Base-by-base conservation (phyloP, 305 asterid genomes). In the Petunia hybrid region DNA sequence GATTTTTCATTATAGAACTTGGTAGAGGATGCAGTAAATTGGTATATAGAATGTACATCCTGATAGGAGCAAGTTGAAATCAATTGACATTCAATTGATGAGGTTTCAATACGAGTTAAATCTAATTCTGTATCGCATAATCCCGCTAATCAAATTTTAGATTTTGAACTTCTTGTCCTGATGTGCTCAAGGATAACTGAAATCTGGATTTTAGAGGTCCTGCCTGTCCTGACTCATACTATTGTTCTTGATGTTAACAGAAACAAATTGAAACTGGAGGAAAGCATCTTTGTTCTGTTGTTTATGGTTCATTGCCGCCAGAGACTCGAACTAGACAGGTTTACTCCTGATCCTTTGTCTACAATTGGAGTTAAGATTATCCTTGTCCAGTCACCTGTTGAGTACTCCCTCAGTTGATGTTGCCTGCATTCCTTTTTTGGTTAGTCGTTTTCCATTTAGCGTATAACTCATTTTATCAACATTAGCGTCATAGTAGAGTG, bases 261-360 rank as follows among this genome's bases (percentile, higher is more conserved):
- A 91, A 82, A 85, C 79, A 71, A 87, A 91, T 95, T 76, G 97
- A 95, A 91, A 85, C 31, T 14, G 90, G 82, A 76, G 87, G 89
- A 87, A 90, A 83, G 82, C 99, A 94, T 87, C 95, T 88, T 56
- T 95, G 98, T 84, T 95, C 99, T 84, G 95, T 95, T 81, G 98
- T 95, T 85, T 95, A 94, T 88, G 99, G 99, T 77, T 95, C 99
- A 83, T 87, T 96, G 84, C 99, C 99, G 53, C 98, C 99, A 22
- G 97, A 90, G 85, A 92, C 99, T 85, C 97, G 98, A 81, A 94
- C 92, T 39, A 88, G 92, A 90, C 99, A 95, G 98, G 99, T 94
- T 53, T 8, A 64, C 64, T 80, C 86, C 78, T 35, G 42, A 83
- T 83, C 78, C 80, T 55, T 66, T 83, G 75, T 85, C 82, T 84